These are phyloP conservation scores for Calonectria honghensis DNA, from an alignment of 2,329 filamentous ascomycete species.

Conservation along the genomic window DNA sequence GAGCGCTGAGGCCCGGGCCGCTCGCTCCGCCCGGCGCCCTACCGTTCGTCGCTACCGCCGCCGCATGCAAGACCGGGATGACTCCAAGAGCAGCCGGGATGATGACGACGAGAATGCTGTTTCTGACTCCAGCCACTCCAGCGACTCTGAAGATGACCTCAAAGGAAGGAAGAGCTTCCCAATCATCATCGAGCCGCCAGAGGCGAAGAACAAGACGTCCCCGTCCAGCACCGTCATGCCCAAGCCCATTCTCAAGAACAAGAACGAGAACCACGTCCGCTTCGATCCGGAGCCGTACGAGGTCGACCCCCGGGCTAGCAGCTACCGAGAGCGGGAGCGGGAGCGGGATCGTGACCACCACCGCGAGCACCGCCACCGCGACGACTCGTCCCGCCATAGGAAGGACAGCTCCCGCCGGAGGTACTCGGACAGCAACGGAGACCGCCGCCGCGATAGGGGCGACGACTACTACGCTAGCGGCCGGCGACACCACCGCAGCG, in stretches of 20 bases:
- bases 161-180: constrained; percentile 60
- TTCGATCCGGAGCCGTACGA: constrained; percentile 71
- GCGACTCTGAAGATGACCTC: constrained; percentile 57
- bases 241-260: constrained; percentile 78
- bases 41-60: constrained; percentile 40
- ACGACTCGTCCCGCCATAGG: constrained; percentile 44
- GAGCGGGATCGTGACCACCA: constrained; percentile 42
- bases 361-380: constrained; percentile 33
- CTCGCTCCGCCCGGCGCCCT: constrained; percentile 55
- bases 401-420: constrained; percentile 50
- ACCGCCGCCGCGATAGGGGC: constrained; percentile 56
- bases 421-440: constrained; percentile 54
- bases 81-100: constrained; percentile 60
- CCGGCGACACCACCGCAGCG: constrained; percentile 63
- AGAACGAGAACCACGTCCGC: constrained; percentile 73
- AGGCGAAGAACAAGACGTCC: constrained; percentile 57
- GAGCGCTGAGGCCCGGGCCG: constrained; percentile 68
- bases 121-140: constrained; percentile 57
- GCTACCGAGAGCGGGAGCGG: constrained; percentile 56
- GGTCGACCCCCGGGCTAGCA: constrained; percentile 58
- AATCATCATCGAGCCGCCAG: constrained; percentile 61
- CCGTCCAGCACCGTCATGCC: constrained; percentile 64
- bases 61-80: constrained; percentile 47
- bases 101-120: constrained; percentile 57
- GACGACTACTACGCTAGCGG: constrained; percentile 58